Evolutionary conservation across 164 flowering plant genomes (phyloP).

Genomic region (Litsea cubeba): DNA sequence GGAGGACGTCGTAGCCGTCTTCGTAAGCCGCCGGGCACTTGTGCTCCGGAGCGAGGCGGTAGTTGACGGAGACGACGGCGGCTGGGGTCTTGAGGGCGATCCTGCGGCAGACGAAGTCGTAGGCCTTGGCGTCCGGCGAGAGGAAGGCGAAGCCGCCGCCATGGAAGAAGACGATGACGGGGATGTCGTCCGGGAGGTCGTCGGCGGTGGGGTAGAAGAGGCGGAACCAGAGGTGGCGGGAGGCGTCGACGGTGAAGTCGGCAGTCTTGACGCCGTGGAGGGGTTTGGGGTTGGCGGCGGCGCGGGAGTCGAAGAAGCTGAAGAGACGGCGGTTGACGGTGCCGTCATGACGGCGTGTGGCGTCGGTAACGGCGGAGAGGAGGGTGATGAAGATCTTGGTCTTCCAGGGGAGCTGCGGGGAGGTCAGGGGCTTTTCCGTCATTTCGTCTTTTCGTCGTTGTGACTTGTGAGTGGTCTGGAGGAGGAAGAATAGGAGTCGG

Average conservation of each 20-base stretch:
- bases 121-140: slow-evolving; percentile 12
- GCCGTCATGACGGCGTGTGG: slow-evolving; percentile 16
- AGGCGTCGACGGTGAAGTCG: slow-evolving; percentile 23
- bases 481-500: no score
- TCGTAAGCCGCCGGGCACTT: slow-evolving; percentile 29
- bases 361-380: slow-evolving; percentile 9
- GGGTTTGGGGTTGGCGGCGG: slow-evolving; percentile 1
- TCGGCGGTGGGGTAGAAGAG: slow-evolving; percentile 18
- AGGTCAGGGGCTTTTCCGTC: background rate
- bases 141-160: slow-evolving; percentile 25
- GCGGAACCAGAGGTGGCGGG: slow-evolving; percentile 32
- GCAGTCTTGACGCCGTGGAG: slow-evolving; percentile 14
- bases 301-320: slow-evolving; percentile 1
- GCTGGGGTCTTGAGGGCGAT: slow-evolving; percentile 17
- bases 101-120: slow-evolving; percentile 25
- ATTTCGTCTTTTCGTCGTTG: background rate
- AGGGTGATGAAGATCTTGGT: slow-evolving; percentile 4
- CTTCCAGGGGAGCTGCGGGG: slow-evolving; percentile 8
- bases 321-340: slow-evolving; percentile 27
- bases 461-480: no score
- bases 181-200: background rate
- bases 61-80: slow-evolving; percentile 31
- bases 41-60: slow-evolving; percentile 36
- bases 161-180: slow-evolving; percentile 26
- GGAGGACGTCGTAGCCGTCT: slow-evolving; percentile 29